A percentile compares a stretch with the other conserved stretches of the same genome.
These are phyloP conservation scores for Phytophthora melonis DNA, from an alignment of 352 stramenopile species.

Conservation along the genomic window DNA sequence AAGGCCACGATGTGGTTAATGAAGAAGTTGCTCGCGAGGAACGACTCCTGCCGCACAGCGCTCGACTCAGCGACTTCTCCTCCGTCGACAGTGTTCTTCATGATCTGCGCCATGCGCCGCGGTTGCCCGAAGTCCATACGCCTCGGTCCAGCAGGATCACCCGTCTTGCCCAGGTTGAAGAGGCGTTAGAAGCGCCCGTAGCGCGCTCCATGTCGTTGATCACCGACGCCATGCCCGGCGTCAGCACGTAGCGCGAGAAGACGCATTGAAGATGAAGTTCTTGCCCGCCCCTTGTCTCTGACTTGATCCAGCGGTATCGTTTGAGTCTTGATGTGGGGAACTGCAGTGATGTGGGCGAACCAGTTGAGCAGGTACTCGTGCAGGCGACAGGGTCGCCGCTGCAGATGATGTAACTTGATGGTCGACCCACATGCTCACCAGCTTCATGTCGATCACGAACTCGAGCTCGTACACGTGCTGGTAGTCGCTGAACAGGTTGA, in stretches of 20 bases:
- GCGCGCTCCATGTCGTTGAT: neutral
- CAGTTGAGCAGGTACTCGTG: neutral
- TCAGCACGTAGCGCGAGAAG: neutral
- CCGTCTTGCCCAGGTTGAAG: neutral
- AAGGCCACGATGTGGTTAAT: neutral
- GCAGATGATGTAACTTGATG: neutral
- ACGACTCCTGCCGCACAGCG: neutral
- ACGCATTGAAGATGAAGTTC: conserved; percentile 4
- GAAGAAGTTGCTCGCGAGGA: neutral
- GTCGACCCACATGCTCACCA: neutral
- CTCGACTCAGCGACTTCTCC: neutral
- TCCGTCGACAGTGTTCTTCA: conserved; percentile 4
- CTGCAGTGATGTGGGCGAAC: neutral
- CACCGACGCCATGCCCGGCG: neutral
- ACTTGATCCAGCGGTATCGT: conserved; percentile 1
- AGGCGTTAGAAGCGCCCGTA: neutral
- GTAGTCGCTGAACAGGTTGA: neutral
- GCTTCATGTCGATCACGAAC: neutral
- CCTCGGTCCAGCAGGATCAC: neutral
- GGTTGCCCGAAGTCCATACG: neutral
- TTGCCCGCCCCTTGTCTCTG: neutral
- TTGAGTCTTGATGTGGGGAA: neutral
- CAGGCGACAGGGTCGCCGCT: neutral
- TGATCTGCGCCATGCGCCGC: neutral
- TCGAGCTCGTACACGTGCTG: neutral